phyloP scores from a whole-genome alignment of 441 rosid genomes.

The Euphorbia schlechtendalii region DNA sequence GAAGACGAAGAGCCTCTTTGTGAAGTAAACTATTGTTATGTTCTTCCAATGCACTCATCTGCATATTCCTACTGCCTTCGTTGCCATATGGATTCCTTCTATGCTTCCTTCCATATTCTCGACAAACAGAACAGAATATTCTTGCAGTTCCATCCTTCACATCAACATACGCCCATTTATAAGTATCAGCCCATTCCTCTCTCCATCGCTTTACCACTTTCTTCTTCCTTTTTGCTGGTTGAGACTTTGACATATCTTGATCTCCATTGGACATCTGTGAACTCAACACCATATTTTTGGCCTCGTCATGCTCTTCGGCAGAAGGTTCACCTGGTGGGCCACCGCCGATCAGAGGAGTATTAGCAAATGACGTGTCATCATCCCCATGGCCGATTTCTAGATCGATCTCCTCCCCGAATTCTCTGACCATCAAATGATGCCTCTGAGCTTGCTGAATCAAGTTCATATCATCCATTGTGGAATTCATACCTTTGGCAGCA shows the following conservation, averaged over 20 bases:
- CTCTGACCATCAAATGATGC: slow-evolving; percentile 89
- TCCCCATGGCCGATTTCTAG: slow-evolving; percentile 95
- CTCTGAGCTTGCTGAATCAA: slow-evolving; percentile 95
- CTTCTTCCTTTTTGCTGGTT: slow-evolving; percentile 79
- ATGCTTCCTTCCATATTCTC: slow-evolving; percentile 97
- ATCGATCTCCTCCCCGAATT: slow-evolving; percentile 97
- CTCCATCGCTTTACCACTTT: slow-evolving; percentile 99
- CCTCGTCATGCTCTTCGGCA: slow-evolving; percentile 73
- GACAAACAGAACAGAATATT: slow-evolving; percentile 95
- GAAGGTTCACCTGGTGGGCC: slow-evolving; percentile 68
- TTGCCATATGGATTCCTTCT: slow-evolving; percentile 97
- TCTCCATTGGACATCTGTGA: slow-evolving; percentile 64
- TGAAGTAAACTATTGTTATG: slow-evolving; percentile 98
- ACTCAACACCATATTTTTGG: slow-evolving; percentile 68
- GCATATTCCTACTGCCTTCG: slow-evolving; percentile 99
- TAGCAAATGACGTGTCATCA: slow-evolving; percentile 78
- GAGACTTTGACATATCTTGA: slow-evolving; percentile 63
- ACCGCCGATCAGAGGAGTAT: slow-evolving; percentile 63
- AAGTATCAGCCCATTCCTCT: slow-evolving; percentile 99
- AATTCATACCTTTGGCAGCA: slow-evolving; percentile 85
- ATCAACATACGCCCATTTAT: slow-evolving; percentile 98
- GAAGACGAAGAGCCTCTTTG: slow-evolving; percentile 98
- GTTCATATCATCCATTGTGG: slow-evolving; percentile 94
- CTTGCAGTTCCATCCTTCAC: slow-evolving; percentile 94
- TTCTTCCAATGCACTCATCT: slow-evolving; percentile 99